phyloP scores from a whole-genome alignment of 345 rosid species.

The Eucalyptus dawsonii region DNA sequence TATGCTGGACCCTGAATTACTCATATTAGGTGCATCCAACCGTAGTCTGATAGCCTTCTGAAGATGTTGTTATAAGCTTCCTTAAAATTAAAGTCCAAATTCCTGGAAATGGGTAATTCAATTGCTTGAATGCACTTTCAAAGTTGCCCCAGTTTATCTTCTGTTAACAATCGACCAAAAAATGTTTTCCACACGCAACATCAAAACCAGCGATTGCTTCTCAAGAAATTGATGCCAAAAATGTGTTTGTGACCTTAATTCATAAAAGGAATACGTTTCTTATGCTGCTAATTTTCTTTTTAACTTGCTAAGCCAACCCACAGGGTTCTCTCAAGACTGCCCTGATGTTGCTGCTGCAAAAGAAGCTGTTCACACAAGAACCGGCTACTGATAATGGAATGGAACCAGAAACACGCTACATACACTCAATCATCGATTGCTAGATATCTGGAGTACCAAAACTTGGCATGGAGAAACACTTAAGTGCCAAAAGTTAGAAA shows the following conservation, averaged over 20 bases:
- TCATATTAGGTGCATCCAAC: neutral
- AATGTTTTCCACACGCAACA: neutral
- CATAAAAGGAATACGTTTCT: neutral
- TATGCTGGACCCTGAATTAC: neutral
- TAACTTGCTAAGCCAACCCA: neutral
- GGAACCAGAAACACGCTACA: neutral
- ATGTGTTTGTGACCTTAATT: neutral
- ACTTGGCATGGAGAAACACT: too few species aligned
- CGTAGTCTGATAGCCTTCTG: neutral
- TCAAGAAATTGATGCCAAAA: neutral
- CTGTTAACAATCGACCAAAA: neutral
- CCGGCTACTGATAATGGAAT: neutral
- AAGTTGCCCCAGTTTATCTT: neutral
- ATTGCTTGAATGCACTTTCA: neutral
- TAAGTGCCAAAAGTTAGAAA: too few species aligned
- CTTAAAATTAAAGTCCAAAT: neutral
- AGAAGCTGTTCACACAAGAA: neutral
- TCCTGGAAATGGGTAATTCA: neutral
- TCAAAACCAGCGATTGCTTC: neutral
- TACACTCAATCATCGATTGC: neutral
- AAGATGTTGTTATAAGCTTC: neutral
- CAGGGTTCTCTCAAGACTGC: neutral
- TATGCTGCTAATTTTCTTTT: neutral
- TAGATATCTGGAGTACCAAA: accelerated
- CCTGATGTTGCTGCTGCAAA: neutral